A percentile compares a stretch with the other conserved stretches of the same genome.
phyloP scores from a whole-genome alignment of 441 rosid species.

The Populus trichocarpa region DNA sequence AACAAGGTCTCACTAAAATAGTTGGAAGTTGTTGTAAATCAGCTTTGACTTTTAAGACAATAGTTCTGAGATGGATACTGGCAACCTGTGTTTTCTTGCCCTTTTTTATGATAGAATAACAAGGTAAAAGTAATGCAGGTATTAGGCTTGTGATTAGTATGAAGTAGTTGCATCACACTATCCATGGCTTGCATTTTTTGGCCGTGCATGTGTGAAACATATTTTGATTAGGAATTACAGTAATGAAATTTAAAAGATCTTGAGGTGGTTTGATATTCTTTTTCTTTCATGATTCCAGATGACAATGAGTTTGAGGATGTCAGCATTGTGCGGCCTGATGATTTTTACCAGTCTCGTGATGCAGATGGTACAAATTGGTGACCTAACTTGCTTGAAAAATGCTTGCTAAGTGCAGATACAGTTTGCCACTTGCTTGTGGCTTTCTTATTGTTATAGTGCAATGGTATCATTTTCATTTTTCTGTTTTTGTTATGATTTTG shows the following conservation, averaged over 20 bases:
- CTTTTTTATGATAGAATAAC: neutral
- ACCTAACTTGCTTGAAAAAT: conserved; percentile 3
- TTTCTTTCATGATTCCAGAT: conserved; percentile 37
- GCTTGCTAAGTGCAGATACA: neutral
- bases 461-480: no score
- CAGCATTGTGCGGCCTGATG: conserved; percentile 53
- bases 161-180: neutral
- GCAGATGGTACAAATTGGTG: conserved; percentile 51
- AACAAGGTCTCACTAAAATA: no score
- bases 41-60: no score
- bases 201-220: neutral
- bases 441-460: no score
- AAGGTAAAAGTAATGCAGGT: neutral
- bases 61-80: no score
- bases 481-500: no score
- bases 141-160: neutral
- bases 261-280: neutral
- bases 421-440: no score
- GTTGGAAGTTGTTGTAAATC: no score
- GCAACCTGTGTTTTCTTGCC: no score
- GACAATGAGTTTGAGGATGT: conserved; percentile 79
- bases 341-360: conserved; percentile 63
- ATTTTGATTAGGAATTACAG: neutral
- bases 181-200: neutral
- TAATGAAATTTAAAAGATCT: no score